Evolutionary conservation across 2,329 filamentous ascomycete species (phyloP), one percentile per base, ranked within the genome.

Genomic region (Aspergillus neotritici): DNA sequence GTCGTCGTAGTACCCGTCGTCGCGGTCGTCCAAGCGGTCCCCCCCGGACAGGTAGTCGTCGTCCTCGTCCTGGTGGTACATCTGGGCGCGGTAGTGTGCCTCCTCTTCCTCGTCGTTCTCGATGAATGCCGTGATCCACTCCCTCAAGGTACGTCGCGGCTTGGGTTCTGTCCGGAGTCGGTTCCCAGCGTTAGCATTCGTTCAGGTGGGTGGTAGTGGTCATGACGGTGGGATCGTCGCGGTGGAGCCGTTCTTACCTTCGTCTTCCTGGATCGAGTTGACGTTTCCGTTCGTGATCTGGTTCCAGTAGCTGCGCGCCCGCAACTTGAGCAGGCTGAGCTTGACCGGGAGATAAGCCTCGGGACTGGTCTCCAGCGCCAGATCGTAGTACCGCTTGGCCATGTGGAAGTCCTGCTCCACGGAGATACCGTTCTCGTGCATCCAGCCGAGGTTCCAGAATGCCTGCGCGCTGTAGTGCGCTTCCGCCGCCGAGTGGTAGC

Each of bases 361-460:
- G 37, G 83, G 78, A 57, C 95, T 98, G 1, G 91, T 90, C 59
- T 90, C 87, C 25, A 96, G 72, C 1, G 93, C 91, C 48, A 93
- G 78, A 57, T 98, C 93, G 61, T 98, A 98, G 67, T 90, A 95
- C 41, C 93, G 77, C 69, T 98, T 98, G 2, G 94, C 93, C 44
- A 98, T 81, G 61, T 98, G 93, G 64, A 94, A 98, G 62, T 98
- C 93, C 63, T 98, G 93, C 42, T 86, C 84, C 14, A 97, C 79
- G 2, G 90, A 88, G 38, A 97, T 76, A 6, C 93, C 93, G 59
- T 97, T 96, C 68, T 98, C 93, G 60, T 98, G 89, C 91, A 98
- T 97, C 93, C 93, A 98, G 4, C 93, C 94, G 11, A 98, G 74
- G 58, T 98, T 97, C 79, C 89, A 98, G 44, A 96, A 80, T 11